Percentiles rank a stretch among this genome's conserved stretches.
These are phyloP conservation scores for Phytophthora tentaculata DNA, from an alignment of 352 stramenopile genomes.

Conservation along the genomic window DNA sequence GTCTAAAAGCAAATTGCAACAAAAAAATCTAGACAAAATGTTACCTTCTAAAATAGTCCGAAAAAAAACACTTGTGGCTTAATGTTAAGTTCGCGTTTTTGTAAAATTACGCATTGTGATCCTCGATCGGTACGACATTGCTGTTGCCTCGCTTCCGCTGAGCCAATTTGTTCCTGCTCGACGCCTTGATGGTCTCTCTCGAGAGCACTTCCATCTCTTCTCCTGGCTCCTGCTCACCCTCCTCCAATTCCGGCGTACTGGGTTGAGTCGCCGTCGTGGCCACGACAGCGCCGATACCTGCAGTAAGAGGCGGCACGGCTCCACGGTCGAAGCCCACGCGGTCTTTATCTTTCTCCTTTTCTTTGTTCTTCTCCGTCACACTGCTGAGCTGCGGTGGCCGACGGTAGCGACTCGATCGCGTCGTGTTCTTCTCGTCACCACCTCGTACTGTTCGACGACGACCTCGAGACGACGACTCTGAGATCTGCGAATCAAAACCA, in stretches of 20 bases:
- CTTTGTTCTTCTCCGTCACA: conserved; percentile 32
- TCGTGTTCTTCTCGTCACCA: conserved; percentile 24
- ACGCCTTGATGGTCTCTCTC: conserved; percentile 70
- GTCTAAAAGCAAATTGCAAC: no score
- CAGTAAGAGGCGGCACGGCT: conserved; percentile 21
- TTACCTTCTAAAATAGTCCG: background rate
- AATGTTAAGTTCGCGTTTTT: no score
- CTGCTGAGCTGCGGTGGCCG: conserved; percentile 23
- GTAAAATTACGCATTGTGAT: conserved; percentile 1
- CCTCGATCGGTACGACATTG: conserved; percentile 8
- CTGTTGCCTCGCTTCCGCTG: conserved; percentile 54
- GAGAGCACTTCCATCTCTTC: conserved; percentile 53
- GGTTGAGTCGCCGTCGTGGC: conserved; percentile 17
- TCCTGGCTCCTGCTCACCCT: conserved; percentile 55
- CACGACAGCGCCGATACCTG: background rate
- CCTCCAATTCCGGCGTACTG: conserved; percentile 36
- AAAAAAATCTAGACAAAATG: no score
- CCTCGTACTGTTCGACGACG: conserved; percentile 30
- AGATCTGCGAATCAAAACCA: conserved; percentile 17
- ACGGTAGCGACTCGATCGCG: conserved; percentile 23
- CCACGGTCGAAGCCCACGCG: conserved; percentile 46
- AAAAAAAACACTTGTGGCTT: no score
- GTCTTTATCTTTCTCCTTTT: conserved; percentile 28
- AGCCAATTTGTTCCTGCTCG: conserved; percentile 61
- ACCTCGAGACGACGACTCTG: conserved; percentile 17